Percentiles rank a stretch among this genome's conserved stretches.
phyloP scores from a whole-genome alignment of 768 basidiomycete species.

The Boletus reticuloceps region DNA sequence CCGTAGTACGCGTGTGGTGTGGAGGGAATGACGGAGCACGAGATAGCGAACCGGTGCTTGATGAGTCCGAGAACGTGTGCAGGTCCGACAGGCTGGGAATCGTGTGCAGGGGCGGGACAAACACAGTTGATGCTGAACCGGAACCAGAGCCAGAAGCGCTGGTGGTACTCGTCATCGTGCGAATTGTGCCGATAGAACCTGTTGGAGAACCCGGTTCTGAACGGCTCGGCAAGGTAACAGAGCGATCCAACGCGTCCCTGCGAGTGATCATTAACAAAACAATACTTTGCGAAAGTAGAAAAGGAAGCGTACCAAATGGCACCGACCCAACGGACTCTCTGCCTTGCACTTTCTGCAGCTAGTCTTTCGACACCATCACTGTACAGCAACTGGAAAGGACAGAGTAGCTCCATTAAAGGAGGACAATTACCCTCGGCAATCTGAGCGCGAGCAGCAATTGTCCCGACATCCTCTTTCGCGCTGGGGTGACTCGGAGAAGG shows the following conservation, averaged over 20 bases:
- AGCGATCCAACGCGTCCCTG: constrained; percentile 78
- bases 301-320: constrained; percentile 67
- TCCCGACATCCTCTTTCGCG: constrained; percentile 84
- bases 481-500: constrained; percentile 79
- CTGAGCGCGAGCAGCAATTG: constrained; percentile 71
- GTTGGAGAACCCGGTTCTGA: constrained; percentile 44
- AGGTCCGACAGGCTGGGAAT: constrained; percentile 73
- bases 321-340: constrained; percentile 89
- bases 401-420: constrained; percentile 67
- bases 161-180: constrained; percentile 47
- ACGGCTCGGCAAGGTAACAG: constrained; percentile 49
- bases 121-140: constrained; percentile 71
- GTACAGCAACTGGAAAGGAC: constrained; percentile 90
- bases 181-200: constrained; percentile 69
- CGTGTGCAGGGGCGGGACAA: constrained; percentile 70
- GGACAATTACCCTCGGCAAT: constrained; percentile 40
- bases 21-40: constrained; percentile 49
- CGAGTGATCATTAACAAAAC: constrained; percentile 1
- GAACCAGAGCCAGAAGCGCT: constrained; percentile 38
- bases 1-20: constrained; percentile 64
- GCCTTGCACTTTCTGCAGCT: constrained; percentile 83
- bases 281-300: not conserved
- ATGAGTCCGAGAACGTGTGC: constrained; percentile 41
- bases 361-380: constrained; percentile 86
- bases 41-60: constrained; percentile 39